phyloP scores from a whole-genome alignment of 116 monocot genomes.

The Phalaenopsis hybrid region DNA sequence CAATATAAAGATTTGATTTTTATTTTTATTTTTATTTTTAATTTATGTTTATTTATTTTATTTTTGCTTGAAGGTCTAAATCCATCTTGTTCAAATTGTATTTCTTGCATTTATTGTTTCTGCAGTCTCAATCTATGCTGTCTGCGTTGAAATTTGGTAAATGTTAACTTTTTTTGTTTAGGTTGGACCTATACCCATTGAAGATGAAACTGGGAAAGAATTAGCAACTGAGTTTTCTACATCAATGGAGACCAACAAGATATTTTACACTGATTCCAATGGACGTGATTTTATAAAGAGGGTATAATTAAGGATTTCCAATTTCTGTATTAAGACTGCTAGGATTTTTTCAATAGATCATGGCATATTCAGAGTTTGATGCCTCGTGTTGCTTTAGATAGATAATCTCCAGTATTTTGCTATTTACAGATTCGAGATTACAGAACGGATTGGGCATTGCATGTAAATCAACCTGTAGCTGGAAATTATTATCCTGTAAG shows the following conservation, averaged over 20 bases:
- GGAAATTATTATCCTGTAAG: constrained; percentile 99
- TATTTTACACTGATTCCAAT: constrained; percentile 96
- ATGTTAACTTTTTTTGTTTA: constrained; percentile 10
- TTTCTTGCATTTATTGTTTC: background rate
- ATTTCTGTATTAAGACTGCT: background rate
- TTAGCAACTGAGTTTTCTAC: constrained; percentile 70
- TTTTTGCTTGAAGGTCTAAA: background rate
- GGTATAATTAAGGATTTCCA: constrained; percentile 31
- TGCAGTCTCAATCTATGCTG: background rate
- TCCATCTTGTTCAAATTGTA: background rate
- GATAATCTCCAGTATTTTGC: background rate
- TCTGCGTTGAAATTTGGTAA: background rate
- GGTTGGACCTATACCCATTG: constrained; percentile 90
- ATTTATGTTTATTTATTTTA: background rate
- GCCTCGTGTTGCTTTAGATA: background rate
- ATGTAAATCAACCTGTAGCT: constrained; percentile 90
- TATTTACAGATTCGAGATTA: constrained; percentile 82
- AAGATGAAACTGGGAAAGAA: constrained; percentile 87
- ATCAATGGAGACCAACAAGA: constrained; percentile 60
- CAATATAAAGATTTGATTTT: background rate
- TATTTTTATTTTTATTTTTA: too few species aligned
- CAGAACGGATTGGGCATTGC: constrained; percentile 80
- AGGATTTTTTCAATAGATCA: background rate
- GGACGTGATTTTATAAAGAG: constrained; percentile 98
- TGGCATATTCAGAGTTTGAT: background rate